Evolutionary conservation across 2,329 filamentous ascomycete species (phyloP), one percentile per base, ranked within the genome.

Genomic region (Aspergillus sp.): DNA sequence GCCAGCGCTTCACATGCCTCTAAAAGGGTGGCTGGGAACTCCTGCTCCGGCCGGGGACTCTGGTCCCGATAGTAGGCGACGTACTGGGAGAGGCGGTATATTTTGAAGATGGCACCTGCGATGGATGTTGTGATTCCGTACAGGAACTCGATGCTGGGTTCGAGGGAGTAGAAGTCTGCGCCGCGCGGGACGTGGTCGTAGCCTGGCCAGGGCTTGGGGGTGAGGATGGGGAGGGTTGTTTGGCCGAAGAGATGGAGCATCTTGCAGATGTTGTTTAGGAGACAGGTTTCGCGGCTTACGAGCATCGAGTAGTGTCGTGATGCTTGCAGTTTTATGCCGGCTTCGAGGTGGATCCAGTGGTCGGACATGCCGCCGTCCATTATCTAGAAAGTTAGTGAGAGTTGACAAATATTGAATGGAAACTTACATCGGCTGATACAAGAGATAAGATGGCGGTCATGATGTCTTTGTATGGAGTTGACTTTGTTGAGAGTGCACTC

Each of bases 51-150:
- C 27, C 27, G 27, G 3, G 27, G 27, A 30, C 27, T 30, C 15
- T 37, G 34, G 13, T 37, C 34, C 5, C 34, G 12, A 4, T 37
- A 37, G 34, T 37, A n/a, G 2, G 34, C 15, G 34, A 37, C 15
- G 15, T 37, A 37, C 34, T 37, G 34, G 13, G 34, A 37, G 13
- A 37, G 34, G 13, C 34, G 34, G 34, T 37, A 37, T 13, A 37
- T 37, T n/a, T n/a, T 37, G 34, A 37, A 37, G 34, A 37, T 37
- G 5, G 34, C 34, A 2, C 34, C 34, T 2, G 34, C 34, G 12
- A 37, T 37, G 5, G 77, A 37, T 6, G 34, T 37, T 3, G 34
- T 37, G 6, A 37, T 37, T 0, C 34, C 34, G 34, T 37, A 37
- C 2, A 37, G 13, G 15, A 37, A 37, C 34, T 37, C 34, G 6